phyloP scores from a whole-genome alignment of 2,329 filamentous ascomycete genomes.

The Alternaria atra region DNA sequence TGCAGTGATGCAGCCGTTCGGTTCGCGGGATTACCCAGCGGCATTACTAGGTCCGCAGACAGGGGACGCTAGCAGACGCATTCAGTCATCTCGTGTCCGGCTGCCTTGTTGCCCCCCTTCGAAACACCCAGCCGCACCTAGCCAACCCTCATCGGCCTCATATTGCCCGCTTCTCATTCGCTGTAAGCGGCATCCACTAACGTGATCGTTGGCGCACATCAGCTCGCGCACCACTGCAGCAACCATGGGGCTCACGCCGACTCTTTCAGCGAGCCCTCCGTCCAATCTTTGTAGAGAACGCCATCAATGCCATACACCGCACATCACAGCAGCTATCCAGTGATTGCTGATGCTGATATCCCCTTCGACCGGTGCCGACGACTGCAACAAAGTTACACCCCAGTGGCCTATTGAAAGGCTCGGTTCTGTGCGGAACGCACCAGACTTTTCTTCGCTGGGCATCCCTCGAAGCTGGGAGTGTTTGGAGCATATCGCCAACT shows the following conservation, averaged over 20 bases:
- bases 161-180: constrained; percentile 29
- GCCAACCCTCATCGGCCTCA: constrained; percentile 28
- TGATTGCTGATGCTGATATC: neutral
- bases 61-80: constrained; percentile 24
- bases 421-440: constrained; percentile 16
- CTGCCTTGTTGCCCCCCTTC: constrained; percentile 23
- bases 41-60: constrained; percentile 17
- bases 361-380: neutral
- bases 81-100: constrained; percentile 24
- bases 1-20: constrained; percentile 27
- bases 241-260: neutral
- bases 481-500: neutral
- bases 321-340: neutral
- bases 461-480: constrained; percentile 7
- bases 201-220: constrained; percentile 24
- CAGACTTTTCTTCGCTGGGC: neutral
- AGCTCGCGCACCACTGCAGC: constrained; percentile 14
- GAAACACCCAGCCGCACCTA: constrained; percentile 21
- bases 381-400: neutral
- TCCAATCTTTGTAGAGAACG: neutral
- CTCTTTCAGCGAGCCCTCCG: neutral
- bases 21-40: constrained; percentile 24
- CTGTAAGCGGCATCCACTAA: constrained; percentile 24
- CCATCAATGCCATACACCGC: neutral
- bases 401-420: neutral